A percentile compares a stretch with the other conserved stretches of the same genome.
phyloP scores from a whole-genome alignment of 192 early-diverging fungal genomes.

The Borealophlyctis nickersoniae region DNA sequence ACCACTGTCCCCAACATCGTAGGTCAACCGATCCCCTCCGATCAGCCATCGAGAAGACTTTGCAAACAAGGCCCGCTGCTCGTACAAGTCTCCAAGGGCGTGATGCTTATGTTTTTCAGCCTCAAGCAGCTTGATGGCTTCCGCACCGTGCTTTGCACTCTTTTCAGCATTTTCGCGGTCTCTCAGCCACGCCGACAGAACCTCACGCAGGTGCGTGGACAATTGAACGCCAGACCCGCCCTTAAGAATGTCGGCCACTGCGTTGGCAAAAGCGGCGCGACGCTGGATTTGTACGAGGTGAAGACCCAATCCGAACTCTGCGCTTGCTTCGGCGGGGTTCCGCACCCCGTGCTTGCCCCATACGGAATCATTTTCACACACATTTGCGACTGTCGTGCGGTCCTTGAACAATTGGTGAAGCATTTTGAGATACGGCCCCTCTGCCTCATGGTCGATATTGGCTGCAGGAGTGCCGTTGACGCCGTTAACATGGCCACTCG shows the following conservation, averaged over 20 bases:
- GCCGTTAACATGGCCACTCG: slow-evolving; percentile 36
- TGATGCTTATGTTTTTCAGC: slow-evolving; percentile 21
- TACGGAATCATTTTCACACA: slow-evolving; percentile 63
- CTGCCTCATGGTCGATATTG: slow-evolving; percentile 30
- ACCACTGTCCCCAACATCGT: slow-evolving; percentile 83
- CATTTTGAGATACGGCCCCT: slow-evolving; percentile 79
- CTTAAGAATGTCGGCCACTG: slow-evolving; percentile 54
- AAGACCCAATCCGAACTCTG: slow-evolving; percentile 86
- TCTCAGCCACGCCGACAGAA: slow-evolving; percentile 67
- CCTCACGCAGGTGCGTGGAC: slow-evolving; percentile 40
- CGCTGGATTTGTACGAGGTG: slow-evolving; percentile 65
- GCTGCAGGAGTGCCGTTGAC: slow-evolving; percentile 29
- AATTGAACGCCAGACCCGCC: slow-evolving; percentile 2
- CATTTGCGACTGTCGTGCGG: slow-evolving; percentile 79
- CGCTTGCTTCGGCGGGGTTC: slow-evolving; percentile 53
- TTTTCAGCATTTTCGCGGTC: slow-evolving; percentile 51
- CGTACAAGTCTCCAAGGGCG: slow-evolving; percentile 31
- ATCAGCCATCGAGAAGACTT: slow-evolving; percentile 82
- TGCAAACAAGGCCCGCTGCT: slow-evolving; percentile 46
- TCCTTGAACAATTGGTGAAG: slow-evolving; percentile 73
- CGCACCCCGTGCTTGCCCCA: slow-evolving; percentile 24
- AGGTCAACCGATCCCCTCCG: slow-evolving; percentile 82
- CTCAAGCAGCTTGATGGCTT: slow-evolving; percentile 45
- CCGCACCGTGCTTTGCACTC: slow-evolving; percentile 50
- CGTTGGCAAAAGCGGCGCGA: slow-evolving; percentile 63